Evolutionary conservation across 768 basidiomycete species (phyloP).

Genomic region (Pisolithus albus): DNA sequence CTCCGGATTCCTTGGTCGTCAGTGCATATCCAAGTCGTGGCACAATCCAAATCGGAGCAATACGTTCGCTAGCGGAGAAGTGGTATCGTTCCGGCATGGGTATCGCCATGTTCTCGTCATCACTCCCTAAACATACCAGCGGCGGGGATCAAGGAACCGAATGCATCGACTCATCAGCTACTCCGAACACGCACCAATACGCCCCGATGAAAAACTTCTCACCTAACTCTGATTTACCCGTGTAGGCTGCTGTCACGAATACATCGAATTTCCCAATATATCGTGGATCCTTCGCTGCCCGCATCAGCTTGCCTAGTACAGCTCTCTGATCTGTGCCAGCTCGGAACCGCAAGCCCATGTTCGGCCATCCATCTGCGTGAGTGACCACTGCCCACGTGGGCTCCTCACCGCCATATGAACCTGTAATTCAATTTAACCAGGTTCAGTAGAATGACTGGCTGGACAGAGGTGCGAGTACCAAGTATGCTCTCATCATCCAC

Average conservation of each 20-base stretch:
- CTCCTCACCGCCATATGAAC: not conserved
- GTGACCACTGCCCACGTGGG: constrained; percentile 19
- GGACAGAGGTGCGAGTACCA: constrained; percentile 8
- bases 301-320: constrained; percentile 48
- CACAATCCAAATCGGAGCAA: constrained; percentile 82
- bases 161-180: not conserved
- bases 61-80: constrained; percentile 64
- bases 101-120: constrained; percentile 9
- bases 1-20: constrained; percentile 56
- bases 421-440: constrained; percentile 3
- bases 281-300: constrained; percentile 37
- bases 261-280: constrained; percentile 62
- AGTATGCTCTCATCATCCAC: constrained; percentile 48
- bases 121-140: not conserved
- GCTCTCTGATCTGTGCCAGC: constrained; percentile 47
- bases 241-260: constrained; percentile 19
- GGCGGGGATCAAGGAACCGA: no score
- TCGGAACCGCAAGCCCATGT: constrained; percentile 76
- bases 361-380: constrained; percentile 85
- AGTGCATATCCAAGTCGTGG: constrained; percentile 77
- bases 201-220: not conserved
- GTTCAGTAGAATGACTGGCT: not conserved
- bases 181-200: not conserved
- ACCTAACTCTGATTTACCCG: constrained; percentile 9
- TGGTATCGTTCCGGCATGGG: constrained; percentile 76